Base-by-base conservation (phyloP, 129 eudicot genomes). In the Lactuca sativa region DNA sequence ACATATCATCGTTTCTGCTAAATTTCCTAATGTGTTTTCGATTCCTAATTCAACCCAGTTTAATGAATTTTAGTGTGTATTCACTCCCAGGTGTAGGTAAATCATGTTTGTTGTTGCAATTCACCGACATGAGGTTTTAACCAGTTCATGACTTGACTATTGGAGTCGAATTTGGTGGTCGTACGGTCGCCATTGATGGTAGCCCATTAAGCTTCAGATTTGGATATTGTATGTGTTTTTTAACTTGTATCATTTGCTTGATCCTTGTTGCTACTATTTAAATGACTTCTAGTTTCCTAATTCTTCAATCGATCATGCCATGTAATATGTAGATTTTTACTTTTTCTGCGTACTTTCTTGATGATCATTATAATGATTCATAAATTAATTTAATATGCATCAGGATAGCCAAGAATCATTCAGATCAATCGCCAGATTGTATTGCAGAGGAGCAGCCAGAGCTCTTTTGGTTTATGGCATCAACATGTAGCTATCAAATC, bases 161-260 rank as follows among this genome's bases (percentile, higher is more conserved):
- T 13, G 97, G 97, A 36, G 97, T 90, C 15, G 97, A 90, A 62
- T 90, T 90, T 43, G 97, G 97, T 67, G 97, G 95, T 81, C 95
- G 95, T 15, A 87, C 85, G 95, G 89, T 87, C 61, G 64, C 89
- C 59, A 78, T 90, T 62, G 87, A 87, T 51, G 73, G 73, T 58
- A 64, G 86, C 95, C 91, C 25, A 71, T 90, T 49, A 90, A 90
- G 84, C 95, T 90, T 77, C 97, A 90, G 78, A 90, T 90, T 81
- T 90, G 97, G 97, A 90, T 56, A 90, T 95, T 33, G 97, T 90
- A 74, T 58, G 77, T 59, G 2, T 44, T 60, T 33, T 55, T 58
- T 9, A 21, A 21, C 21, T 1, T 21, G 21, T 21, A 21, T 21
- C 21, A 21, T 21, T 21, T 21, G 21, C 21, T 21, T 21, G 21